Base-by-base conservation (phyloP, 2,329 filamentous ascomycete genomes). In the Chrysoporthe cubensis region DNA sequence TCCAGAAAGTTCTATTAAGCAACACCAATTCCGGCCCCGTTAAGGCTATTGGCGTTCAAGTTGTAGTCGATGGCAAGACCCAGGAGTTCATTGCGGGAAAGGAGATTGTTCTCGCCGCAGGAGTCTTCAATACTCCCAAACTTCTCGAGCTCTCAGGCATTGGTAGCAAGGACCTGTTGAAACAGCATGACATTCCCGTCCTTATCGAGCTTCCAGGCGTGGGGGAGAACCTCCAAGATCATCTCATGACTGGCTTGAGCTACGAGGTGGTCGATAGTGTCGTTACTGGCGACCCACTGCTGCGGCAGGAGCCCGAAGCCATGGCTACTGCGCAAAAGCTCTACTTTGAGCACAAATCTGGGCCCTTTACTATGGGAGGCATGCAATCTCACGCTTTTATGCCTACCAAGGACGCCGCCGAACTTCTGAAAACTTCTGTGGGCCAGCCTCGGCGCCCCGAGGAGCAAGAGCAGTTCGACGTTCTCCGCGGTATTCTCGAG, bases 191-290 rank as follows among this genome's bases (percentile, higher is more conserved):
- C 0, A 60, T 66, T 6, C 34, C 44, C 8, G 64, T 69, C 4
- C 11, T 60, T 8, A 11, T 69, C 16, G 64, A 69, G 18, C 43
- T 54, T 2, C 66, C 66, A 26, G 34, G 8, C 1, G 66, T 69
- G 16, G 66, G 66, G 1, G 64, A 69, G 59, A 66, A 69, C 13
- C 52, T 69, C 13, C 66, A 69, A 26, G 52, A 69, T 46, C 64
- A 69, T 40, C 52, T 63, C 37, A 69, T 66, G 64, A 63, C 64
- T 16, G 66, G 70, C 3, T n/a, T 74, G 7, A 73, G 69, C 32
- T 75, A 72, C 52, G 73, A 77, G 52, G 73, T 71, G 1, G 57
- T 62, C 2, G 72, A 72, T 5, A 69, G 67, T 8, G 56, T 73
- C 9, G 65, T 72, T 1, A 76, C 75, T 4, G 67, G 71, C 32